phyloP scores from a whole-genome alignment of 2,329 filamentous ascomycete species.

The Helicocarpus griseus region DNA sequence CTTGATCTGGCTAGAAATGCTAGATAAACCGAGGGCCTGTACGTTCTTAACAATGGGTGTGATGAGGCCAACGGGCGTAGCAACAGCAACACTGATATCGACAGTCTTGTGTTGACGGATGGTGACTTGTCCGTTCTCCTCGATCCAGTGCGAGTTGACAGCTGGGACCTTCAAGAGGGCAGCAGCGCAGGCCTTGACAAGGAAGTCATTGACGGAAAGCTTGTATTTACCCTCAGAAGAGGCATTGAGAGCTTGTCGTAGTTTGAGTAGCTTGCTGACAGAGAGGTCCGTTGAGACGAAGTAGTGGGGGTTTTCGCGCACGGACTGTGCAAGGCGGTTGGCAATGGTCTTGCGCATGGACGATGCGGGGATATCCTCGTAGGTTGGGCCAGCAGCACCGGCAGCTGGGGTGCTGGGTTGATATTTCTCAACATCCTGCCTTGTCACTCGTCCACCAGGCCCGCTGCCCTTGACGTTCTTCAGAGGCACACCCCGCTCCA shows the following conservation, averaged over 20 bases:
- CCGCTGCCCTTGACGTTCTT: constrained; percentile 78
- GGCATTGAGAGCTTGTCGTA: constrained; percentile 85
- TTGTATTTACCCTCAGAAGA: constrained; percentile 90
- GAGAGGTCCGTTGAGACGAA: constrained; percentile 88
- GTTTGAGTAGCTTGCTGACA: constrained; percentile 90
- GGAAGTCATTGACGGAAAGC: constrained; percentile 99
- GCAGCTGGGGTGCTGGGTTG: constrained; percentile 44
- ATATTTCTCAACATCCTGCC: constrained; percentile 87
- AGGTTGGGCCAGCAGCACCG: constrained; percentile 53
- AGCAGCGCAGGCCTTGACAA: constrained; percentile 88
- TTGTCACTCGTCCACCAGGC: constrained; percentile 75
- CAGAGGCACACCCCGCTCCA: constrained; percentile 73
- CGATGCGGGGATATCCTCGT: constrained; percentile 73
- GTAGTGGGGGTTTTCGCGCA: constrained; percentile 94
- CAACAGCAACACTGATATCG: constrained; percentile 91
- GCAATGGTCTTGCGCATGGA: constrained; percentile 99
- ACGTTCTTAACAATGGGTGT: constrained; percentile 93
- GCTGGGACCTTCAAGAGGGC: constrained; percentile 89
- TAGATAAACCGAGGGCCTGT: constrained; percentile 73
- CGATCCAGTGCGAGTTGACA: constrained; percentile 89
- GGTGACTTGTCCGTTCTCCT: constrained; percentile 62
- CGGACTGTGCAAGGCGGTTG: constrained; percentile 76
- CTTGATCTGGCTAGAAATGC: constrained; percentile 84
- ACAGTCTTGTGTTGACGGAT: constrained; percentile 91
- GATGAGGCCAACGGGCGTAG: constrained; percentile 88